phyloP scores from a whole-genome alignment of 2,329 filamentous ascomycete genomes.

The Cytospora chrysosperma region DNA sequence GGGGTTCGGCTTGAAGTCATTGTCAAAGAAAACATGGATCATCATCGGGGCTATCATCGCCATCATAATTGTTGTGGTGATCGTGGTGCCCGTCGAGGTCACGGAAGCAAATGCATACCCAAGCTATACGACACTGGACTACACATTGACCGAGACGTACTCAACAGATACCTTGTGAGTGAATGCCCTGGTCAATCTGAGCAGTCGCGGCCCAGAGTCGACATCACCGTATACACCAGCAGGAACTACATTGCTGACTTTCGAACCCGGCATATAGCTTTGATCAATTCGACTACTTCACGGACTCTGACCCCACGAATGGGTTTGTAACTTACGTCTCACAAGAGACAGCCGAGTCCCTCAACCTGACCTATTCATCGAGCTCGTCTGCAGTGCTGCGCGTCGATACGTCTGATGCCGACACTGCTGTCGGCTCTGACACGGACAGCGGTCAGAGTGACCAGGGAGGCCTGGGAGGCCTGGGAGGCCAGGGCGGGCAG shows the following conservation, averaged over 20 bases:
- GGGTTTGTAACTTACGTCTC: slow-evolving; percentile 57
- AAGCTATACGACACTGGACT: slow-evolving; percentile 46
- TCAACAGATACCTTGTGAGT: slow-evolving; percentile 44
- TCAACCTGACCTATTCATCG: slow-evolving; percentile 62
- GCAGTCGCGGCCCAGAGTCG: background rate
- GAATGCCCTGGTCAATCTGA: background rate
- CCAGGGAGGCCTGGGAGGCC: background rate
- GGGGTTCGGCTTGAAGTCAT: slow-evolving; percentile 46
- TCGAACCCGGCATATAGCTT: background rate
- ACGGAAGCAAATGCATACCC: slow-evolving; percentile 44
- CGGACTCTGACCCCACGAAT: slow-evolving; percentile 48
- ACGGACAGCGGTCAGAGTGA: background rate
- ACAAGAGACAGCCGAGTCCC: slow-evolving; percentile 26
- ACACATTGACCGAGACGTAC: slow-evolving; percentile 50
- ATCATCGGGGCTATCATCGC: slow-evolving; percentile 38
- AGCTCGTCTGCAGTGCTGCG: slow-evolving; percentile 52
- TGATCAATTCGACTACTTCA: slow-evolving; percentile 54
- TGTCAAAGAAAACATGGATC: slow-evolving; percentile 53
- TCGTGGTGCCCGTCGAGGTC: slow-evolving; percentile 43
- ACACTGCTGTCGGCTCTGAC: slow-evolving; percentile 36
- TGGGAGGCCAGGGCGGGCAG: background rate
- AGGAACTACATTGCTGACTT: background rate
- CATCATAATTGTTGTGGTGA: slow-evolving; percentile 46
- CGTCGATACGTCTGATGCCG: slow-evolving; percentile 60
- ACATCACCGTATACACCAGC: background rate